Conservation (phyloP, 1,284 basidiomycete genomes). For the Ustilago esculenta region DNA sequence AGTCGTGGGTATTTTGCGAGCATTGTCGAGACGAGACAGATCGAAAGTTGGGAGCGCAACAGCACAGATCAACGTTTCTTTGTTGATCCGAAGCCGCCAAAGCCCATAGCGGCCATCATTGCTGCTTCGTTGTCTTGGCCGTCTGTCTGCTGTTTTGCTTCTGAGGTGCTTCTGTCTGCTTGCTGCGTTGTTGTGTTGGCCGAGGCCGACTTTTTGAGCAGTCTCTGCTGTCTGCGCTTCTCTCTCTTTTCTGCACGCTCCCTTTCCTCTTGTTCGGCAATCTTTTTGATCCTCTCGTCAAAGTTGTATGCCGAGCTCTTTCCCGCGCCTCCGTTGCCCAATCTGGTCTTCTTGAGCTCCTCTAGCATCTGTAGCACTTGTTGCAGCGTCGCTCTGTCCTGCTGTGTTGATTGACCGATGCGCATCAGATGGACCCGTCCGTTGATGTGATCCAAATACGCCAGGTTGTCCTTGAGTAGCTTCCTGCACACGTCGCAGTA, state of each 20-base stretch:
- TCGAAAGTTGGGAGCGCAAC: no score
- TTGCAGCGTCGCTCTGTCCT: constrained; percentile 86
- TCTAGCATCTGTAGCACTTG: constrained; percentile 92
- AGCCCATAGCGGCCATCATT: constrained; percentile 89
- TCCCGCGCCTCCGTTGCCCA: constrained; percentile 1
- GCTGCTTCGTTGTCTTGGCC: constrained; percentile 69
- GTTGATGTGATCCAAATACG: constrained; percentile 96
- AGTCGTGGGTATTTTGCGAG: no score
- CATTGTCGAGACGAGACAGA: no score
- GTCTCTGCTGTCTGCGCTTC: constrained; percentile 79
- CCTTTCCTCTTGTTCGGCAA: constrained; percentile 72
- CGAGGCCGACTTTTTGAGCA: constrained; percentile 68
- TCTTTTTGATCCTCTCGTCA: constrained; percentile 82
- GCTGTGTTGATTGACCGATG: constrained; percentile 91
- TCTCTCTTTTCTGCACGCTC: constrained; percentile 73
- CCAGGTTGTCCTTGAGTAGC: constrained; percentile 90
- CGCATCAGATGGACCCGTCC: constrained; percentile 86
- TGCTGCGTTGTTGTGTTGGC: not conserved
- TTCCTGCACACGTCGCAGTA: constrained; percentile 70
- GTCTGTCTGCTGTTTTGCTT: not conserved
- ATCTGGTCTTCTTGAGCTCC: constrained; percentile 71
- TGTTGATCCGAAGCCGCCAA: constrained; percentile 84
- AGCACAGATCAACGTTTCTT: constrained; percentile 68
- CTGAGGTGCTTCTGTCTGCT: not conserved
- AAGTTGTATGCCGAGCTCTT: constrained; percentile 80